Evolutionary conservation across 495 filamentous ascomycete genomes (phyloP), one percentile per base, ranked within the genome.

Genomic region (Pyrenopolyporus hunteri): DNA sequence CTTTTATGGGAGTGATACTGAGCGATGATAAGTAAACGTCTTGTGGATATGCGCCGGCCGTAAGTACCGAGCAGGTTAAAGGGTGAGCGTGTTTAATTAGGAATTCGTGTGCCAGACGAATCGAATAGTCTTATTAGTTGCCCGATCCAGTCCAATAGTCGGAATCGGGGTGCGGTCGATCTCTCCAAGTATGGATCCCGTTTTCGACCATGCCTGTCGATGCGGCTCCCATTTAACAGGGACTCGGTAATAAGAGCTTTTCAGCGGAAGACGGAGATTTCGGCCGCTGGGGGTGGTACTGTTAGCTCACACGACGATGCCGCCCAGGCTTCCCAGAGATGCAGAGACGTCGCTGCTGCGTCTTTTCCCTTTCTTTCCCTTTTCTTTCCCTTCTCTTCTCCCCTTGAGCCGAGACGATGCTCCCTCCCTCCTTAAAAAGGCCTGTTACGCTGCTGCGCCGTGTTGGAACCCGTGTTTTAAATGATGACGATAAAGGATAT

Each of bases 191-290:
- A 52, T 55, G 63, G 63, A 42, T 55, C 57, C 52, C 63, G 37
- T 44, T 66, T 54, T 55, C 40, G 63, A 57, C 50, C 22, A 66
- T 51, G 51, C 57, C 57, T 66, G 63, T 66, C 57, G 51, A 66
- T 66, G 63, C 63, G 63, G 63, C 63, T 66, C 63, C 63, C 46
- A 66, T 46, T 42, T 57, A 60, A 51, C 59, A 62, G 51, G 59
- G 51, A 37, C 58, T 49, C 51, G 31, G 59, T 20, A 42, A 23
- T 42, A 35, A 22, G 42, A 45, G 23, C 4, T 28, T 17, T 29
- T 25, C 23, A 22, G 23, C 20, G 20, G n/a, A n/a, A n/a, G n/a
- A n/a, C 31, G 37, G 25, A 13, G 2, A 2, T 47, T 57, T 46
- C 9, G 53, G 19, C 17, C 31, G 31, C 13, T 42, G 37, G 37